These are phyloP conservation scores for Hericium erinaceus DNA, from an alignment of 768 basidiomycete genomes.

Conservation along the genomic window DNA sequence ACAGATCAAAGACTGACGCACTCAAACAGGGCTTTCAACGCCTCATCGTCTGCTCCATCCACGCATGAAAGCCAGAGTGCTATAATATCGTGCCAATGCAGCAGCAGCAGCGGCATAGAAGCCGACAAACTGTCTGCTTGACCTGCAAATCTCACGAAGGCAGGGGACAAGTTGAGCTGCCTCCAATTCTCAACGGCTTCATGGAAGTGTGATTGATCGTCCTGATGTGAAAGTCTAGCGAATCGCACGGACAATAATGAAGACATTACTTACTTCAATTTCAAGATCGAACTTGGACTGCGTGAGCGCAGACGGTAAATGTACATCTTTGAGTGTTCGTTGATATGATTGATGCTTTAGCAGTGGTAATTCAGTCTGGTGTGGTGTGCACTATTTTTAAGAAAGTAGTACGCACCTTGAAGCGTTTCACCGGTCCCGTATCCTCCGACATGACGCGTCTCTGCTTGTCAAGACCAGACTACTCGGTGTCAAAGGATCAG, in stretches of 20 bases:
- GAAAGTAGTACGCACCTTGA: conserved; percentile 30
- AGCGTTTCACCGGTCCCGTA: conserved; percentile 34
- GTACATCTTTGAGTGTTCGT: conserved; percentile 56
- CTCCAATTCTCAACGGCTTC: conserved; percentile 65
- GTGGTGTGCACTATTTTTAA: conserved; percentile 26
- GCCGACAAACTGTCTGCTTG: conserved; percentile 51
- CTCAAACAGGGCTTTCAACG: conserved; percentile 67
- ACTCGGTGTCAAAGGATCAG: background rate
- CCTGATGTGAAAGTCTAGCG: conserved; percentile 30
- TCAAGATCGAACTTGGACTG: conserved; percentile 47
- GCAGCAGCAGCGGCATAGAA: conserved; percentile 74
- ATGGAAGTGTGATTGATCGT: conserved; percentile 73
- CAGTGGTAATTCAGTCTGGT: background rate
- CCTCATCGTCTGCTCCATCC: conserved; percentile 59
- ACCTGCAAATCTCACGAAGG: conserved; percentile 63
- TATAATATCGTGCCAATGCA: conserved; percentile 67
- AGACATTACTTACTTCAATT: conserved; percentile 33
- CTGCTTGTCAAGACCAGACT: background rate
- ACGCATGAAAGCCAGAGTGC: conserved; percentile 54
- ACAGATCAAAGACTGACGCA: conserved; percentile 26
- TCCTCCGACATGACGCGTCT: conserved; percentile 5
- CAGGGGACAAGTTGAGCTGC: conserved; percentile 70
- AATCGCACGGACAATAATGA: background rate
- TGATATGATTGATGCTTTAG: conserved; percentile 67
- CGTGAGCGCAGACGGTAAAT: conserved; percentile 56